Percentiles rank a stretch among this genome's conserved stretches.
Conservation (phyloP, 352 stramenopile species). For the Phytophthora podocarpi region DNA sequence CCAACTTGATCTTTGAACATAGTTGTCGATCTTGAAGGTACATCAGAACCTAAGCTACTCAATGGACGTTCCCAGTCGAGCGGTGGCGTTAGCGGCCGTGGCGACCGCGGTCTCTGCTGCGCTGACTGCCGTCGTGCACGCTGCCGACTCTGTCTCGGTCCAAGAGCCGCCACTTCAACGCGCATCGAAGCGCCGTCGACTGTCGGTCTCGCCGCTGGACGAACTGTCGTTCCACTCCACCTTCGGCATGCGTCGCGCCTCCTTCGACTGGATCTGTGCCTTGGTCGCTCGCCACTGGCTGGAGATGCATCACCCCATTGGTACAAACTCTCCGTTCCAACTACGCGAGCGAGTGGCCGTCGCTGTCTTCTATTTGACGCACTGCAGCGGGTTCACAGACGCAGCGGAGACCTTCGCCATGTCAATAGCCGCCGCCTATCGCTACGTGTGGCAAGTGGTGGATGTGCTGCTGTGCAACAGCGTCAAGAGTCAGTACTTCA, state of each 20-base stretch:
- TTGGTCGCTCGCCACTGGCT: constrained; percentile 12
- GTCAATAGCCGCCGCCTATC: neutral
- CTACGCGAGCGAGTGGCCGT: constrained; percentile 17
- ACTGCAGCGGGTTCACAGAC: neutral
- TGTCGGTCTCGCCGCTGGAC: constrained; percentile 12
- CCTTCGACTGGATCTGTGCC: constrained; percentile 23
- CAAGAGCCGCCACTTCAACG: neutral
- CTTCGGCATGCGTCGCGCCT: constrained; percentile 10
- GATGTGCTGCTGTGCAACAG: constrained; percentile 19
- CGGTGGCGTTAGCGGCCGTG: constrained; percentile 12
- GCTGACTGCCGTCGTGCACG: constrained; percentile 12
- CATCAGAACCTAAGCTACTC: no score
- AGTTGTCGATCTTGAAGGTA: no score
- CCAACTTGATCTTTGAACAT: no score
- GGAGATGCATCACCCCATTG: constrained; percentile 1
- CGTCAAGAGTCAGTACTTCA: constrained; percentile 24
- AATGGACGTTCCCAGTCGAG: constrained; percentile 4
- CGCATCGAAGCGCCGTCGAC: constrained; percentile 11
- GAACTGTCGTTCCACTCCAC: constrained; percentile 3
- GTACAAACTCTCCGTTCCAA: neutral
- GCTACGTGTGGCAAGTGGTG: constrained; percentile 31
- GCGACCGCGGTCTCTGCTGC: constrained; percentile 11
- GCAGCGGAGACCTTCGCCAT: constrained; percentile 4
- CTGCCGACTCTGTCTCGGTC: neutral
- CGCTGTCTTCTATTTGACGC: constrained; percentile 22